Conservation (phyloP, 1,284 basidiomycete species). For the Ustilago bromivora region DNA sequence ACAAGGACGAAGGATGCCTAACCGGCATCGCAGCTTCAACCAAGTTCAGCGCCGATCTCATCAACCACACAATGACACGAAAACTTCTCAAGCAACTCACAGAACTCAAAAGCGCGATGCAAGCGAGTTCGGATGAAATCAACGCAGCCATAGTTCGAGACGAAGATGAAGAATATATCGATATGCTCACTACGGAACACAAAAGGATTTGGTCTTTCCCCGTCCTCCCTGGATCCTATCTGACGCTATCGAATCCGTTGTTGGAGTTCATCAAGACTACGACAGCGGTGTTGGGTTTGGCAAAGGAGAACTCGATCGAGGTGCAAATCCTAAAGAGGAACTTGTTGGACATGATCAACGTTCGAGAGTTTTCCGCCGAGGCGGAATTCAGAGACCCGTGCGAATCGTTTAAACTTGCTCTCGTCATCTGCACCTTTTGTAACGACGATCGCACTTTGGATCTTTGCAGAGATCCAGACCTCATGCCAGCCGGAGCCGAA, state of each 20-base stretch:
- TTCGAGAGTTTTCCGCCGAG: conserved; percentile 79
- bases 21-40: conserved; percentile 72
- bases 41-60: conserved; percentile 39
- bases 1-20: conserved; percentile 72
- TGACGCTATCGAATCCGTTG: conserved; percentile 78
- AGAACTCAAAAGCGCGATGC: conserved; percentile 71
- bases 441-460: conserved; percentile 91
- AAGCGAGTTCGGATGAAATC: conserved; percentile 39
- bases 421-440: conserved; percentile 91
- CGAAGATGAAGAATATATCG: conserved; percentile 72
- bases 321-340: conserved; percentile 89
- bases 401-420: conserved; percentile 85
- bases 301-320: conserved; percentile 83
- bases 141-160: conserved; percentile 75
- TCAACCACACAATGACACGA: conserved; percentile 84
- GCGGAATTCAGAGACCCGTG: conserved; percentile 83
- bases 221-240: conserved; percentile 84
- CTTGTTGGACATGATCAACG: conserved; percentile 86
- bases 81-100: conserved; percentile 81
- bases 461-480: conserved; percentile 90
- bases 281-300: conserved; percentile 80
- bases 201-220: conserved; percentile 79
- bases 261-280: conserved; percentile 91
- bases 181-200: conserved; percentile 47
- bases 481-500: conserved; percentile 74